Evolutionary conservation across 208 protist species (phyloP).

Genomic region (Leishmania guyanensis): DNA sequence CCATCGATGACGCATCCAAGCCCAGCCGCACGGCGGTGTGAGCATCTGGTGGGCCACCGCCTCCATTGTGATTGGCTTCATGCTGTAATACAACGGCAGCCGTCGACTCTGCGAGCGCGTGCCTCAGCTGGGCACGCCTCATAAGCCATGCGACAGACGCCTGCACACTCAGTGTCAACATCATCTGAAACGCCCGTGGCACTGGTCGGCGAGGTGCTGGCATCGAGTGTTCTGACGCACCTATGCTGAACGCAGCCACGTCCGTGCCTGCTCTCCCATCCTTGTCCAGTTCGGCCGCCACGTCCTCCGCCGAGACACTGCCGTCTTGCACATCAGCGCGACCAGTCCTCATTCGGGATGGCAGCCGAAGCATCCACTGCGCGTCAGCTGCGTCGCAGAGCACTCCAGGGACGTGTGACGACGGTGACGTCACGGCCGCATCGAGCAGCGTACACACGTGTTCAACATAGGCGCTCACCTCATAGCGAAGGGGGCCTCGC

Average conservation of each 20-base stretch:
- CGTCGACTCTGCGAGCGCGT: background rate
- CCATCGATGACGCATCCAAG: background rate
- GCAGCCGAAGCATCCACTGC: slow-evolving; percentile 56
- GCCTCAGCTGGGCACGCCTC: slow-evolving; percentile 14
- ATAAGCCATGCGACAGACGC: slow-evolving; percentile 12
- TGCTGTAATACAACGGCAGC: background rate
- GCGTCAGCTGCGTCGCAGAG: slow-evolving; percentile 51
- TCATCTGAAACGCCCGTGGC: slow-evolving; percentile 9
- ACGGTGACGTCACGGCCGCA: slow-evolving; percentile 5
- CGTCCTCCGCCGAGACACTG: background rate
- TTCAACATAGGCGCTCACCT: slow-evolving; percentile 13
- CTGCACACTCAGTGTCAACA: slow-evolving; percentile 5
- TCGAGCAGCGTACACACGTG: background rate
- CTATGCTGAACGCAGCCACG: background rate
- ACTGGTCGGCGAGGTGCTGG: background rate
- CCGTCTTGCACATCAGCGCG: background rate
- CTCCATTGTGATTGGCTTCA: background rate
- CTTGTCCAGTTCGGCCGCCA: background rate
- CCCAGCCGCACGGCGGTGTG: background rate
- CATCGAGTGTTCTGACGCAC: no score
- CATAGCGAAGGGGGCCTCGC: slow-evolving; percentile 1
- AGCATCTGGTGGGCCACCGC: background rate
- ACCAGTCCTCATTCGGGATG: background rate
- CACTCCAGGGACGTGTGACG: slow-evolving; percentile 32
- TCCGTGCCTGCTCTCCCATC: background rate